phyloP scores from a whole-genome alignment of 805 yeast genomes.

The Diddensiella caesifluorescens region DNA sequence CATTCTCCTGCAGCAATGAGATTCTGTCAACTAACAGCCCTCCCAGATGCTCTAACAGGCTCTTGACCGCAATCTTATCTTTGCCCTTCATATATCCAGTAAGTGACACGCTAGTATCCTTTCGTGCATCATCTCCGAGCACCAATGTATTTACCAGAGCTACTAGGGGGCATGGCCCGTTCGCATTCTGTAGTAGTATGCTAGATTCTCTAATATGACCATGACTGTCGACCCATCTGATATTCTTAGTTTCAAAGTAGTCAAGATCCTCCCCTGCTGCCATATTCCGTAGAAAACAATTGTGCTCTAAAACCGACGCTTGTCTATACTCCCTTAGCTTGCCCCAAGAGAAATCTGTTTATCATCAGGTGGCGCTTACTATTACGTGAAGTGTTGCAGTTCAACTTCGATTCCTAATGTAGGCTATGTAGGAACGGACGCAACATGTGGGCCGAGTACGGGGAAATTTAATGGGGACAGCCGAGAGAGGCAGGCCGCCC shows the following conservation, averaged over 20 bases:
- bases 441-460: too few species aligned
- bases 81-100: slow-evolving; percentile 32
- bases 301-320: too few species aligned
- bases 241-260: slow-evolving; percentile 34
- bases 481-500: too few species aligned
- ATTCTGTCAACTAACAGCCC: slow-evolving; percentile 33
- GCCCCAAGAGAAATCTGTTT: too few species aligned
- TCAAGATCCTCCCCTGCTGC: slow-evolving; percentile 7
- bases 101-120: slow-evolving; percentile 21
- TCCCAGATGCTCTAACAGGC: slow-evolving; percentile 47
- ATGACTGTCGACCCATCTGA: slow-evolving; percentile 8
- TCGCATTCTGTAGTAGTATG: slow-evolving; percentile 67
- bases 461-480: too few species aligned
- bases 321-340: too few species aligned
- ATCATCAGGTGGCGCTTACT: too few species aligned
- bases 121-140: slow-evolving; percentile 37
- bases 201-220: slow-evolving; percentile 11
- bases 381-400: too few species aligned
- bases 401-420: too few species aligned
- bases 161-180: slow-evolving; percentile 86
- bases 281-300: too few species aligned
- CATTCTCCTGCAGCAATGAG: slow-evolving; percentile 13
- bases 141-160: slow-evolving; percentile 70
- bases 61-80: slow-evolving; percentile 34
- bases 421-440: too few species aligned